Evolutionary conservation across 2,329 filamentous ascomycete species (phyloP), one percentile per base, ranked within the genome.

Genomic region (Pleoardoris graminearum): DNA sequence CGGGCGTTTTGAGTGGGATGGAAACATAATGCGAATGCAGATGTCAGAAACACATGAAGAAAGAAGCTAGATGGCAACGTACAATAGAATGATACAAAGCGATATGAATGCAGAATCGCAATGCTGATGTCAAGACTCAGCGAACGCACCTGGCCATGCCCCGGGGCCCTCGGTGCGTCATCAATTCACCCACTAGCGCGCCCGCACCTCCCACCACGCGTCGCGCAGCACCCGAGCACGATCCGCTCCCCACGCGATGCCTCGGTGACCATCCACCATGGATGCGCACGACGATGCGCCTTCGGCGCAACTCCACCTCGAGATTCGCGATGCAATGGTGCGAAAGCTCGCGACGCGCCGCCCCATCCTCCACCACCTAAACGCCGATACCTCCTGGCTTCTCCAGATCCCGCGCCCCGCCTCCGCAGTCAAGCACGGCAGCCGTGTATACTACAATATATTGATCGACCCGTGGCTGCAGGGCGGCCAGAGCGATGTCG

Each of bases 381-480:
- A 87, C 67, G 85, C 81, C 59, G 85, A 88, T 71, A 86, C 84
- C 4, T 83, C 81, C 19, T 88, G 85, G 85, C 76, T 88, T 2
- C 72, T 88, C n/a, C 84, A 85, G 54, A 75, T 88, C 7, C 84
- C 85, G 1, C 79, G 80, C 38, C 84, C 83, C 4, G 61, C 72
- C 0, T 69, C 72, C 25, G 72, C 73, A 2, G 62, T 73, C 19
- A 74, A 69, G 42, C 75, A 77, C 35, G 71, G 71, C n/a, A 66
- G 63, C 44, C 78, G 80, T 16, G 72, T 75, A 16, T 85, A 82
- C 60, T 87, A 81, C 75, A 87, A 88, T 62, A 76, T 88, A 44
- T 71, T 88, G 17, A 77, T 88, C 37, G 85, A 88, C 62, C 85
- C 85, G 0, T 88, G 85, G 85, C 76, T 88, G 2, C 71, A 76